These are phyloP conservation scores for Herpetomonas muscarum DNA, from an alignment of 208 protist species.

Conservation along the genomic window DNA sequence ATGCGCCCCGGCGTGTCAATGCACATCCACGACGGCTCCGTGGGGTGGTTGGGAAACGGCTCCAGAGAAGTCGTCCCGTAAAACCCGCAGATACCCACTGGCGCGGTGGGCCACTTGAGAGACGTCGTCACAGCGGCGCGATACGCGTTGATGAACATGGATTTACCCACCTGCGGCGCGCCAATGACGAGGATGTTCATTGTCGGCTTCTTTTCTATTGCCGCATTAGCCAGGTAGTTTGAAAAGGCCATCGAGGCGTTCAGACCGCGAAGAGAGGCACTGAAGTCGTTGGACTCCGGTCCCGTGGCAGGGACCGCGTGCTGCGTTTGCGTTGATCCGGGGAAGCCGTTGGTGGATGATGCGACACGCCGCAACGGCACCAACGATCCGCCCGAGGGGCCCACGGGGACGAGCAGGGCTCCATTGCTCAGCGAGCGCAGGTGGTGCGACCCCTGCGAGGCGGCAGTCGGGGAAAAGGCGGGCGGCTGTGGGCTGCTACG, in stretches of 20 bases:
- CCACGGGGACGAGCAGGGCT: neutral
- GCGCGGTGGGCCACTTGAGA: constrained; percentile 66
- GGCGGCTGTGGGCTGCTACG: neutral
- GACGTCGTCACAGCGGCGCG: constrained; percentile 51
- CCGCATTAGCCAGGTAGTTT: constrained; percentile 1
- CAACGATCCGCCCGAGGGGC: neutral
- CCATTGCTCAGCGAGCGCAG: neutral
- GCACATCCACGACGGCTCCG: constrained; percentile 62
- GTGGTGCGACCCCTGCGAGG: neutral
- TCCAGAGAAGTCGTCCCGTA: constrained; percentile 72
- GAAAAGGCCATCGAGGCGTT: constrained; percentile 24
- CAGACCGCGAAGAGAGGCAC: constrained; percentile 5
- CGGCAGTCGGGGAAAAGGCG: neutral
- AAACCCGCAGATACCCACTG: constrained; percentile 74
- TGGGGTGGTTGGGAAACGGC: constrained; percentile 63
- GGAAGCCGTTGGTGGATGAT: too few relatives aligned
- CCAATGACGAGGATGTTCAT: constrained; percentile 81
- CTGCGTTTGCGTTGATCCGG: too few relatives aligned
- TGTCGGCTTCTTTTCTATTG: constrained; percentile 11
- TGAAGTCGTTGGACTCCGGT: neutral
- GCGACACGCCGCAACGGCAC: neutral
- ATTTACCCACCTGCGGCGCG: constrained; percentile 75
- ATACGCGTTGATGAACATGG: constrained; percentile 73
- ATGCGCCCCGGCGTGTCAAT: constrained; percentile 79
- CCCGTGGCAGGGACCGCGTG: too few relatives aligned